Evolutionary conservation across 768 basidiomycete species (phyloP).

Genomic region (Naganishia friedmannii): DNA sequence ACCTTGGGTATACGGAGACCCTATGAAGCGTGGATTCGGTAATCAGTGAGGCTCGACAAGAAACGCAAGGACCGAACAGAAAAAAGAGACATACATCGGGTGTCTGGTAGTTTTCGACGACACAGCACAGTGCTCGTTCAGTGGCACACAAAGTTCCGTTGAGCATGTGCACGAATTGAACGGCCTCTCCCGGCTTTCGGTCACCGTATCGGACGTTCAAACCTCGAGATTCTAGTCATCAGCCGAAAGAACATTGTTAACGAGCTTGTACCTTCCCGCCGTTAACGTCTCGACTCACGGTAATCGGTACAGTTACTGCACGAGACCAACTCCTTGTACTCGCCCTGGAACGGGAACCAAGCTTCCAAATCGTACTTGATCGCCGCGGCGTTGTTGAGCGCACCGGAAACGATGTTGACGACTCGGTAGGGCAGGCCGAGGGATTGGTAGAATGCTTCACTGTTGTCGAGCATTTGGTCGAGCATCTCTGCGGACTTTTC

Average conservation of each 20-base stretch:
- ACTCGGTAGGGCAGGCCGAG: conserved; percentile 87
- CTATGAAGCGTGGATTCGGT: conserved; percentile 53
- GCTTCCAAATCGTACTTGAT: conserved; percentile 98
- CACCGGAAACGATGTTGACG: conserved; percentile 91
- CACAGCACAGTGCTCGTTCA: conserved; percentile 89
- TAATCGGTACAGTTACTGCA: conserved; percentile 99
- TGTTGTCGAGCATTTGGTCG: conserved; percentile 80
- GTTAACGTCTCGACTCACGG: conserved; percentile 61
- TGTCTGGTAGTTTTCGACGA: conserved; percentile 99
- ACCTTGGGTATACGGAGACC: conserved; percentile 86
- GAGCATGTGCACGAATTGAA: conserved; percentile 97
- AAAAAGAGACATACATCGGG: conserved; percentile 65
- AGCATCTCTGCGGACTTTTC: conserved; percentile 93
- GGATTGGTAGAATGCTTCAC: conserved; percentile 94
- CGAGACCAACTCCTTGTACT: conserved; percentile 94
- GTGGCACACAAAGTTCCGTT: conserved; percentile 96
- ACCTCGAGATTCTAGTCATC: conserved; percentile 74
- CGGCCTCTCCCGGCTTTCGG: conserved; percentile 84
- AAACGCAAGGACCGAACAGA: too few relatives aligned
- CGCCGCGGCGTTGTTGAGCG: conserved; percentile 90
- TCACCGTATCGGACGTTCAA: conserved; percentile 91
- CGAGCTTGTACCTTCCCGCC: neutral
- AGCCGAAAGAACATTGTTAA: neutral
- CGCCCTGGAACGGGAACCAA: conserved; percentile 97
- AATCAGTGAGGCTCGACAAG: neutral